Conservation (phyloP, 495 filamentous ascomycete species). For the Annulohypoxylon bovei region DNA sequence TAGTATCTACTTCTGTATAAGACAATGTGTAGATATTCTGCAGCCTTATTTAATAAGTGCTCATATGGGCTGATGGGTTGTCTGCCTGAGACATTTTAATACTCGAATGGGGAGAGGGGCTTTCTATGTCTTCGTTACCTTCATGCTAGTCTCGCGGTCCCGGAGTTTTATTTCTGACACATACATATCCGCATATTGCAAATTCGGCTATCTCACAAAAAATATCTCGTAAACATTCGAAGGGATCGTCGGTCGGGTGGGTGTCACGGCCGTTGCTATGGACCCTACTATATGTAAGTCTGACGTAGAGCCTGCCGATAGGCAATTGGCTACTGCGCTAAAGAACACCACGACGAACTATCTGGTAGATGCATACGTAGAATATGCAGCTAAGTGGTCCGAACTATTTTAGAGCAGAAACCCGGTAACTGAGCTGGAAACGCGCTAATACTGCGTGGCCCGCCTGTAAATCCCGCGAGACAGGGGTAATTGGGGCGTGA, state of each 20-base stretch:
- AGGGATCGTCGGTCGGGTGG: slow-evolving; percentile 1
- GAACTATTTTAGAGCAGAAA: not conserved
- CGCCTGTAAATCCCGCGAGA: slow-evolving; percentile 8
- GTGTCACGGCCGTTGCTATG: slow-evolving; percentile 3
- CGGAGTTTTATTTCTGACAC: not conserved
- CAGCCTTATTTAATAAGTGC: not conserved
- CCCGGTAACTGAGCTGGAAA: slow-evolving; percentile 1
- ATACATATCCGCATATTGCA: not conserved
- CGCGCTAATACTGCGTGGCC: not conserved
- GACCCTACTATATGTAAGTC: not conserved
- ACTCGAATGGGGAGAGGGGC: slow-evolving; percentile 15
- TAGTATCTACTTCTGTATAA: not conserved
- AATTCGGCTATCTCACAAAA: not conserved
- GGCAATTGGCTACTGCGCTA: not conserved
- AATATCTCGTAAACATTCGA: not conserved
- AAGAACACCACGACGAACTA: not conserved
- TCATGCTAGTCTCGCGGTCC: not conserved
- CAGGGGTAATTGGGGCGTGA: not conserved
- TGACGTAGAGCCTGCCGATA: slow-evolving; percentile 4
- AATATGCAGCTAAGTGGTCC: not conserved
- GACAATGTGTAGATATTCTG: not conserved
- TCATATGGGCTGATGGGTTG: not conserved
- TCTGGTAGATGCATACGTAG: not conserved
- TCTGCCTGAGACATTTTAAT: not conserved
- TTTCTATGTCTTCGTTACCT: not conserved